These are phyloP conservation scores for Pichia phayaonensis DNA, from an alignment of 805 yeast genomes.

Conservation along the genomic window DNA sequence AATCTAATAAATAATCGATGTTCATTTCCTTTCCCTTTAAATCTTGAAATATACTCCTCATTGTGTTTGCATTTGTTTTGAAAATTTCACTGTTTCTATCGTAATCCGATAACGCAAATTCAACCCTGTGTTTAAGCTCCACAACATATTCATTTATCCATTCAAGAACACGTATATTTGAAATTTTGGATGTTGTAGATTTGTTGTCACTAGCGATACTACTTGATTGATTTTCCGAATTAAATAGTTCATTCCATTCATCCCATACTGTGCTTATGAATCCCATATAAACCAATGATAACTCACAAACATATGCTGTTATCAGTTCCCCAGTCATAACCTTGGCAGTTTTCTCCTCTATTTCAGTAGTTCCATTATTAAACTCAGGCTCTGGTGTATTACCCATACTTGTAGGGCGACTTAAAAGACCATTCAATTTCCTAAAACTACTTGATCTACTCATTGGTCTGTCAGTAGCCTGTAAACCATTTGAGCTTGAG, in stretches of 20 bases:
- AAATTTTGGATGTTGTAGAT: not conserved
- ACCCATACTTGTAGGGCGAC: slow-evolving; percentile 4
- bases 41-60: slow-evolving; percentile 52
- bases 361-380: not conserved
- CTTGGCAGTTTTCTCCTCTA: not conserved
- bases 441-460: slow-evolving; percentile 5
- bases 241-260: slow-evolving; percentile 6
- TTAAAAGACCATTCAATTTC: not conserved
- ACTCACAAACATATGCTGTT: slow-evolving; percentile 7
- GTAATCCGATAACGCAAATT: slow-evolving; percentile 61
- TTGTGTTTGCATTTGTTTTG: slow-evolving; percentile 44
- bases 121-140: slow-evolving; percentile 49
- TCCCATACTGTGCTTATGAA: slow-evolving; percentile 5
- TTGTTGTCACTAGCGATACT: not conserved
- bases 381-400: not conserved
- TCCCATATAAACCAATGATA: slow-evolving; percentile 10
- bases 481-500: not conserved
- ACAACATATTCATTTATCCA: slow-evolving; percentile 68
- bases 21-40: slow-evolving; percentile 63
- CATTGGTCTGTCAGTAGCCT: not conserved
- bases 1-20: slow-evolving; percentile 54
- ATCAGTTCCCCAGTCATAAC: slow-evolving; percentile 3
- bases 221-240: not conserved
- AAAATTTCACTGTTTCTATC: slow-evolving; percentile 45
- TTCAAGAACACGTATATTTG: slow-evolving; percentile 41